Evolutionary conservation across 140 eudicot genomes (phyloP).

Genomic region (Stevia rebaudiana): DNA sequence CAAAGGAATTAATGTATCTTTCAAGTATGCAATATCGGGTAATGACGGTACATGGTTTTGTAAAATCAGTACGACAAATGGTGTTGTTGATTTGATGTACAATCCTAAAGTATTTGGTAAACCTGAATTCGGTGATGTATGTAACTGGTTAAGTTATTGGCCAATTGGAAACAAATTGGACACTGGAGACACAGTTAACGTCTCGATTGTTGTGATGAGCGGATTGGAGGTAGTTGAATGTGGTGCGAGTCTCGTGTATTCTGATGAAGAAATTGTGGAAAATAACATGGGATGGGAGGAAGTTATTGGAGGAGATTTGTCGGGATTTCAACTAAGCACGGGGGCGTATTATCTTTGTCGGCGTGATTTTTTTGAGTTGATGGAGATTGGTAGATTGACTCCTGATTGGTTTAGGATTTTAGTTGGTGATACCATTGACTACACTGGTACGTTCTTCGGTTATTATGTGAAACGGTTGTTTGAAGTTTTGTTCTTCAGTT

Average conservation of each 20-base stretch:
- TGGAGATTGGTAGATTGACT: constrained; percentile 11
- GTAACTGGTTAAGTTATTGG: no score
- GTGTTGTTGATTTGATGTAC: no score
- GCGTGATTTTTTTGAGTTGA: constrained; percentile 11
- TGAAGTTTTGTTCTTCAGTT: background rate
- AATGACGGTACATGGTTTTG: no score
- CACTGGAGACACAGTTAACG: constrained; percentile 14
- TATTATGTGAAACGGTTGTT: background rate
- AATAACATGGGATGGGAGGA: background rate
- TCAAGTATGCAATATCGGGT: no score
- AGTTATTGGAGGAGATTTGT: background rate
- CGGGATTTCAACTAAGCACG: constrained; percentile 11
- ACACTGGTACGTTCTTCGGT: constrained; percentile 5
- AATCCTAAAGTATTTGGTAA: no score
- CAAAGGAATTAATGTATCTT: no score
- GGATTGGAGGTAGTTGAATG: constrained; percentile 23
- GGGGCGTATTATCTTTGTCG: constrained; percentile 20
- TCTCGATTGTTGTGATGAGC: constrained; percentile 17
- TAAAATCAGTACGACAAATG: no score
- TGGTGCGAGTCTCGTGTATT: constrained; percentile 25
- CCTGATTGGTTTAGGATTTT: constrained; percentile 18
- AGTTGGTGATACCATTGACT: constrained; percentile 23
- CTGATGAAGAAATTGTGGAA: background rate
- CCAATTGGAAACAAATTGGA: no score
- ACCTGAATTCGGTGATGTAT: no score